These are phyloP conservation scores for Nemania sp. DNA, from an alignment of 2,329 filamentous ascomycete species.

Conservation along the genomic window DNA sequence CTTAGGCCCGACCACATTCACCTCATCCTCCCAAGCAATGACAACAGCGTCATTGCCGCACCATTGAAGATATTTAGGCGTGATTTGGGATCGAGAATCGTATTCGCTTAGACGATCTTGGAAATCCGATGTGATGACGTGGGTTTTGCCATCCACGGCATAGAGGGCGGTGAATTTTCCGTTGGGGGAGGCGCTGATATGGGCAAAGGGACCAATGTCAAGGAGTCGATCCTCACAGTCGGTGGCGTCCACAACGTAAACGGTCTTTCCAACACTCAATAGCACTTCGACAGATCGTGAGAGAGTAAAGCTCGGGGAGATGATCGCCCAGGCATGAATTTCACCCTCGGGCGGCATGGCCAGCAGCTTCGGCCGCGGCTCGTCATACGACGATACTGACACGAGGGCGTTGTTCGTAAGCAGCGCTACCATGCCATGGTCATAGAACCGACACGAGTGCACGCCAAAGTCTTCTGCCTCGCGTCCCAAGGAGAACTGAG, in stretches of 20 bases:
- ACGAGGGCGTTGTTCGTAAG: conserved; percentile 86
- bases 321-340: conserved; percentile 86
- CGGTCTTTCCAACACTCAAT: conserved; percentile 79
- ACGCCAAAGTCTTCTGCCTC: conserved; percentile 89
- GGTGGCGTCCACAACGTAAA: conserved; percentile 83
- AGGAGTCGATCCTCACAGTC: conserved; percentile 91
- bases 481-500: conserved; percentile 88
- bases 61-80: conserved; percentile 90
- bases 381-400: conserved; percentile 84
- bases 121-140: conserved; percentile 95
- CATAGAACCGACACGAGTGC: conserved; percentile 88
- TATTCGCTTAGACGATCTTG: conserved; percentile 91
- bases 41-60: conserved; percentile 93
- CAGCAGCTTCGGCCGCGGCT: conserved; percentile 84
- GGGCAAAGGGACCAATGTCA: conserved; percentile 88
- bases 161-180: conserved; percentile 88
- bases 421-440: conserved; percentile 88
- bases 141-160: conserved; percentile 80
- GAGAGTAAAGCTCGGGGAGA: conserved; percentile 84
- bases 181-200: conserved; percentile 89
- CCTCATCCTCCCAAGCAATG: conserved; percentile 96
- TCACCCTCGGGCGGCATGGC: conserved; percentile 76
- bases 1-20: conserved; percentile 87
- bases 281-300: conserved; percentile 93
- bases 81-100: conserved; percentile 81